phyloP scores from a whole-genome alignment of 345 rosid species.

The Gossypioides kirkii region DNA sequence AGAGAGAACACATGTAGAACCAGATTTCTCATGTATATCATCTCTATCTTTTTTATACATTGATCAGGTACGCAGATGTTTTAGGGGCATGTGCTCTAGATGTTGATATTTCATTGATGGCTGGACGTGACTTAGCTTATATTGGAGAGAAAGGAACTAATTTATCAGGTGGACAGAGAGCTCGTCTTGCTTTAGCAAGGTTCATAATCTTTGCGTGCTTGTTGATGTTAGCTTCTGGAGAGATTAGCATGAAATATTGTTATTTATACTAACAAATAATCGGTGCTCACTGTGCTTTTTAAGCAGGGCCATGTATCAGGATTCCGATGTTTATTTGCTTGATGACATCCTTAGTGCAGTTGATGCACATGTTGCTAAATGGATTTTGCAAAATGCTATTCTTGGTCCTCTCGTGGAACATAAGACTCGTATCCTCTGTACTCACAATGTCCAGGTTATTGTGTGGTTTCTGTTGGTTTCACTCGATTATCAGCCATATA shows the following conservation, averaged over 20 bases:
- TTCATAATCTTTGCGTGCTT: constrained; percentile 20
- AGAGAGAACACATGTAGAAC: neutral
- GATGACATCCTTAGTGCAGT: constrained; percentile 97
- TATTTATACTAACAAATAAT: neutral
- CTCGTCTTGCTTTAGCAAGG: constrained; percentile 96
- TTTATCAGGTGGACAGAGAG: constrained; percentile 95
- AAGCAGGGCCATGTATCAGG: constrained; percentile 72
- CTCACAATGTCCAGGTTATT: constrained; percentile 75
- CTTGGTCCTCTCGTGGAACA: constrained; percentile 52
- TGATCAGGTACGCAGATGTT: constrained; percentile 56
- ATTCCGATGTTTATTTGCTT: constrained; percentile 57
- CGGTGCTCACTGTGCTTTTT: neutral
- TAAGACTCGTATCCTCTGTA: constrained; percentile 72
- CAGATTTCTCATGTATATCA: neutral
- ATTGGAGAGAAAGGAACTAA: constrained; percentile 87
- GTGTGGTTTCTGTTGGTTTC: constrained; percentile 7
- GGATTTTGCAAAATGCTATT: constrained; percentile 72
- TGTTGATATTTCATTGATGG: constrained; percentile 73
- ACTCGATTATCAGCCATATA: neutral
- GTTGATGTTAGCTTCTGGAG: constrained; percentile 4
- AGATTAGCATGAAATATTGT: constrained; percentile 13
- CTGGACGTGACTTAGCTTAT: constrained; percentile 74
- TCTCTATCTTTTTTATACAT: neutral
- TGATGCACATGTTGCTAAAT: constrained; percentile 81
- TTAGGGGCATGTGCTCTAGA: constrained; percentile 72